These are phyloP conservation scores for Pseudodiploospora longispora DNA, from an alignment of 2,329 filamentous ascomycete species.

Conservation along the genomic window DNA sequence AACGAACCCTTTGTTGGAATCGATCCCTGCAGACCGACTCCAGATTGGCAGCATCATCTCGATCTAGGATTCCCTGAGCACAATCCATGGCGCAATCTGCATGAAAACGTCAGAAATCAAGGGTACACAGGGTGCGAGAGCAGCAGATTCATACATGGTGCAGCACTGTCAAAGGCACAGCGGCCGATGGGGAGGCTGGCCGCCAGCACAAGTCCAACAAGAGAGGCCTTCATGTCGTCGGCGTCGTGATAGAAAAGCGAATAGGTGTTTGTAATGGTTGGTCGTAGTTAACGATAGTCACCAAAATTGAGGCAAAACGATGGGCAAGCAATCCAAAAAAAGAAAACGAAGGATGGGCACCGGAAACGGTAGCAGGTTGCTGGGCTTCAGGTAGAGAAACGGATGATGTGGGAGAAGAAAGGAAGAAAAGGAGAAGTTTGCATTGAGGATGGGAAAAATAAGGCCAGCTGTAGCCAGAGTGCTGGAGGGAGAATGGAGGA, in stretches of 20 bases:
- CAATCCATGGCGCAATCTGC: slow-evolving; percentile 15
- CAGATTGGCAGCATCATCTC: slow-evolving; percentile 9
- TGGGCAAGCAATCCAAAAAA: slow-evolving; percentile 24
- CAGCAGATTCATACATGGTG: slow-evolving; percentile 3
- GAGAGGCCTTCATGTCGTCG: slow-evolving; percentile 16
- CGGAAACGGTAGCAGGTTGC: slow-evolving; percentile 16
- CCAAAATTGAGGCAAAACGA: slow-evolving; percentile 18
- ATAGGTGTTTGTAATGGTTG: slow-evolving; percentile 15
- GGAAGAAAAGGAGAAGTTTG: slow-evolving; percentile 9
- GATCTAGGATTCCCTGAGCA: slow-evolving; percentile 11
- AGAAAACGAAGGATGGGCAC: slow-evolving; percentile 21
- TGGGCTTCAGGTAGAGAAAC: slow-evolving; percentile 15
- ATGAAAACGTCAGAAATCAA: background rate
- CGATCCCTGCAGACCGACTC: slow-evolving; percentile 14
- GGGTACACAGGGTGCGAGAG: background rate
- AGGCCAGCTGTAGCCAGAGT: background rate
- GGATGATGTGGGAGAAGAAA: slow-evolving; percentile 12
- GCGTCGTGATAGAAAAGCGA: slow-evolving; percentile 6
- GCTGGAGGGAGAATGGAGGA: background rate
- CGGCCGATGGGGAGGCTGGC: slow-evolving; percentile 6
- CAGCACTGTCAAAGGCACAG: background rate
- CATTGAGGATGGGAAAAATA: background rate
- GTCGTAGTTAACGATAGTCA: slow-evolving; percentile 24
- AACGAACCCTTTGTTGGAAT: slow-evolving; percentile 16
- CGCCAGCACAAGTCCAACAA: slow-evolving; percentile 9